phyloP scores from a whole-genome alignment of 768 basidiomycete species.

The Tylopilus vinaceipallidus region DNA sequence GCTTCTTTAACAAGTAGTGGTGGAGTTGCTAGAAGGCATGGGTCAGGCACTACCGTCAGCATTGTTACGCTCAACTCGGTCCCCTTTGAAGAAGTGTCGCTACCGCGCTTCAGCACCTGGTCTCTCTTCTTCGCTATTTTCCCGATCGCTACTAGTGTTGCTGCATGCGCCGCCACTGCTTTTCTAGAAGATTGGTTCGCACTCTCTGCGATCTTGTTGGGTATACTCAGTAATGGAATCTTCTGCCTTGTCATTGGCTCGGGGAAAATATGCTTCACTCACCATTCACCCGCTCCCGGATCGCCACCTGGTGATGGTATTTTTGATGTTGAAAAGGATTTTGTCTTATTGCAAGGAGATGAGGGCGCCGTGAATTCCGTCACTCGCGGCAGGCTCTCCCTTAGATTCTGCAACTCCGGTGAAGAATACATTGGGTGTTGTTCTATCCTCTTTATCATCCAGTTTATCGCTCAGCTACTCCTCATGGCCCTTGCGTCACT shows the following conservation, averaged over 20 bases:
- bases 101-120: background rate
- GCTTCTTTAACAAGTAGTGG: background rate
- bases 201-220: constrained; percentile 26
- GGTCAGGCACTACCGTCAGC: background rate
- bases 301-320: constrained; percentile 28
- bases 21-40: background rate
- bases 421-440: constrained; percentile 9
- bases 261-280: constrained; percentile 14
- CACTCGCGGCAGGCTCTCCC: constrained; percentile 21
- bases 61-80: background rate
- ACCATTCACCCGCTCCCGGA: constrained; percentile 13
- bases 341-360: constrained; percentile 2
- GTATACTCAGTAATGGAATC: constrained; percentile 28
- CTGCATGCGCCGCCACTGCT: constrained; percentile 18
- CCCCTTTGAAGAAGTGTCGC: background rate
- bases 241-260: constrained; percentile 24
- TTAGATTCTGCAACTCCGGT: background rate
- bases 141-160: constrained; percentile 21
- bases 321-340: constrained; percentile 10
- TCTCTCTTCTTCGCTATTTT: constrained; percentile 11
- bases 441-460: constrained; percentile 21
- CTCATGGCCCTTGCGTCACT: constrained; percentile 27
- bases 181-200: constrained; percentile 24
- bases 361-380: constrained; percentile 23
- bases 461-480: constrained; percentile 29